These are phyloP conservation scores for Boechera divaricarpa DNA, from an alignment of 345 rosid species.

Conservation along the genomic window DNA sequence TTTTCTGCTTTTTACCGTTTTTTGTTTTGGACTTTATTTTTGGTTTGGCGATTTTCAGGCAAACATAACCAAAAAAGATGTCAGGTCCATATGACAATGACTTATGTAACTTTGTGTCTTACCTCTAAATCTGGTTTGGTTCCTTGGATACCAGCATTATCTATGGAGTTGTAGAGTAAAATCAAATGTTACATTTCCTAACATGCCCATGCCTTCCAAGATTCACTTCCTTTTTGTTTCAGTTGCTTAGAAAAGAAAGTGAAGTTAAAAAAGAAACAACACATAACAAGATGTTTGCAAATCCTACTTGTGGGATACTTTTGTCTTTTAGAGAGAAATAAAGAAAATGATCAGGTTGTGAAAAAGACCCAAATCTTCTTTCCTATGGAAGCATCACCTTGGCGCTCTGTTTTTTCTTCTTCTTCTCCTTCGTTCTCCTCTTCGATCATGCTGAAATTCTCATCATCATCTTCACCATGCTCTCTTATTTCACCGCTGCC, in stretches of 20 bases:
- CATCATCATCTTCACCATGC: slow-evolving; percentile 51
- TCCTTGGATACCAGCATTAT: slow-evolving; percentile 31
- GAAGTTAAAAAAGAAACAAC: slow-evolving; percentile 13
- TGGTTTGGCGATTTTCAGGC: slow-evolving; percentile 34
- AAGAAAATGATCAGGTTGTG: slow-evolving; percentile 54
- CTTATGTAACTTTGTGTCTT: slow-evolving; percentile 29
- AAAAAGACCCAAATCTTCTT: slow-evolving; percentile 90
- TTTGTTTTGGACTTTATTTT: slow-evolving; percentile 29
- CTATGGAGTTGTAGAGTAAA: not conserved
- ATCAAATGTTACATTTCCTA: slow-evolving; percentile 27
- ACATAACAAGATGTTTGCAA: slow-evolving; percentile 12
- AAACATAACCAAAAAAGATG: slow-evolving; percentile 37
- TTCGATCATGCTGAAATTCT: slow-evolving; percentile 50
- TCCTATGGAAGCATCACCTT: slow-evolving; percentile 66
- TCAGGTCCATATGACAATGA: slow-evolving; percentile 36
- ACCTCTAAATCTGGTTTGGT: slow-evolving; percentile 24
- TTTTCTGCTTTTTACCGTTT: slow-evolving; percentile 43
- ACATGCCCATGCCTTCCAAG: slow-evolving; percentile 15
- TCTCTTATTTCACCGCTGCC: slow-evolving; percentile 42
- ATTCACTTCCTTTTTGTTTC: slow-evolving; percentile 25
- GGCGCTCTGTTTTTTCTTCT: slow-evolving; percentile 60
- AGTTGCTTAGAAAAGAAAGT: slow-evolving; percentile 25
- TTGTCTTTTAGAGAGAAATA: slow-evolving; percentile 6
- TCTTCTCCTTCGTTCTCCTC: slow-evolving; percentile 50
- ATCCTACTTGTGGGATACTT: slow-evolving; percentile 34